These are phyloP conservation scores for Sorghum bicolor DNA, from an alignment of 176 grass and related monocot species.

Conservation along the genomic window Sorghum_bicolor_NCBIv3 NC_012872.2:45640501-45641000, in stretches of 20 bases:
- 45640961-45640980: not conserved
- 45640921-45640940: not conserved
- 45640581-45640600: no score
- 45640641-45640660: no score
- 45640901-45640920: not conserved
- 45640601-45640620: no score
- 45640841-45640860: not conserved
- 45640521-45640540: not conserved
- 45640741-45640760: not conserved
- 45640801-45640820: slow-evolving; percentile 7
- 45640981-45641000: not conserved
- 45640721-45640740: not conserved
- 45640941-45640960: not conserved
- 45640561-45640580: no score
- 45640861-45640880: not conserved
- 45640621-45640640: no score
- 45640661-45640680: not conserved
- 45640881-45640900: not conserved
- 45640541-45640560: not conserved
- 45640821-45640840: not conserved
- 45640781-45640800: not conserved
- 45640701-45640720: not conserved
- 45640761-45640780: not conserved
- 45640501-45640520: not conserved
- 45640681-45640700: not conserved